phyloP scores from a whole-genome alignment of 1,139 yeast species.

The Saccharomyces pastorianus region DNA sequence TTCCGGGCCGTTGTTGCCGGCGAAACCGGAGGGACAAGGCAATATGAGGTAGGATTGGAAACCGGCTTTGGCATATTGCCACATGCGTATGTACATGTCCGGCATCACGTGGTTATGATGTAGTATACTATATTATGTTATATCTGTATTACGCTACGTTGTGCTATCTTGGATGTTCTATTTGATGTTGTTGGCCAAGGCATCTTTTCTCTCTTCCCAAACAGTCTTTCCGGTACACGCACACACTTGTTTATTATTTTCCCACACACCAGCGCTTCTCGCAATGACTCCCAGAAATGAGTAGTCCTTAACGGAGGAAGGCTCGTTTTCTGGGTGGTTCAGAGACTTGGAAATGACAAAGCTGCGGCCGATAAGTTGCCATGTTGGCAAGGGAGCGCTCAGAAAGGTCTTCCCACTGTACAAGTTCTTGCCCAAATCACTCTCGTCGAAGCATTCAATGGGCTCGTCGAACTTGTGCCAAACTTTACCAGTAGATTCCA shows the following conservation, averaged over 20 bases:
- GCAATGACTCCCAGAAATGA: conserved; percentile 82
- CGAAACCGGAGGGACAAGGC: not conserved
- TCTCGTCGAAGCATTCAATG: conserved; percentile 23
- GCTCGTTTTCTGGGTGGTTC: not conserved
- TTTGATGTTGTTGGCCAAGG: conserved; percentile 31
- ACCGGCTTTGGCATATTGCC: not conserved
- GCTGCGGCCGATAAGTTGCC: conserved; percentile 73
- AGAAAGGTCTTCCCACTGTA: conserved; percentile 55
- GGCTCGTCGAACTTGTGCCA: conserved; percentile 40
- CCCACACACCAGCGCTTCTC: conserved; percentile 96
- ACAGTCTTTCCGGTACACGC: conserved; percentile 91
- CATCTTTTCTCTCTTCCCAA: conserved; percentile 89
- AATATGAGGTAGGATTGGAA: not conserved
- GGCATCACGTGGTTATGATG: not conserved
- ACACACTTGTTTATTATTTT: conserved; percentile 86
- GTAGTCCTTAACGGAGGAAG: conserved; percentile 35
- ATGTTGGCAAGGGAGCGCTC: conserved; percentile 48
- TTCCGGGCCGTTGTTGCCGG: not conserved
- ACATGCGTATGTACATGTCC: not conserved
- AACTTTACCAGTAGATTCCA: conserved; percentile 55
- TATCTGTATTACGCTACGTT: not conserved
- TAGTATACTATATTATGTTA: not conserved
- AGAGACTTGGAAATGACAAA: conserved; percentile 47
- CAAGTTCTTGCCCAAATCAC: conserved; percentile 29
- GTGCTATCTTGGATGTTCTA: conserved; percentile 1